These are phyloP conservation scores for Aspergillus aculeatus DNA, from an alignment of 2,329 filamentous ascomycete genomes.

Conservation along the genomic window DNA sequence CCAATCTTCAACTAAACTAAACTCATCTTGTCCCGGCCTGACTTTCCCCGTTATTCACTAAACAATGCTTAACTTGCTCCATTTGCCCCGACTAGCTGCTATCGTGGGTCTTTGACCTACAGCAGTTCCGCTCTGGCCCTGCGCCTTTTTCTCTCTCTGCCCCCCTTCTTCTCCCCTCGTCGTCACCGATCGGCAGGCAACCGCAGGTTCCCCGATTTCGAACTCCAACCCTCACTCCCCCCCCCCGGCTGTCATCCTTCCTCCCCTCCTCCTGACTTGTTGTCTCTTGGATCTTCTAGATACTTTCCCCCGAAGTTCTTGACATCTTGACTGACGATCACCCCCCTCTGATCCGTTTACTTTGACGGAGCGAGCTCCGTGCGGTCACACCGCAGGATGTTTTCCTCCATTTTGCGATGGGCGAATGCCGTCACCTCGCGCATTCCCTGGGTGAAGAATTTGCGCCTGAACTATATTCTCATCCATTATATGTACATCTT, in stretches of 20 bases:
- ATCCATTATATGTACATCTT: conserved; percentile 73
- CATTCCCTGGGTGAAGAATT: conserved; percentile 37
- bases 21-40: not conserved
- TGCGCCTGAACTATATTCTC: conserved; percentile 47
- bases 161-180: not conserved
- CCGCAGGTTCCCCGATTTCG: not conserved
- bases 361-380: not conserved
- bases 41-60: not conserved
- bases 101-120: conserved; percentile 7
- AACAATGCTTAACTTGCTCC: conserved; percentile 1
- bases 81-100: not conserved
- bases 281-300: not conserved
- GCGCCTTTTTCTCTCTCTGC: not conserved
- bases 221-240: not conserved
- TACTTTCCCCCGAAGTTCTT: not conserved
- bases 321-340: not conserved
- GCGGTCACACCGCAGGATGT: conserved; percentile 28
- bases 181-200: conserved; percentile 3
- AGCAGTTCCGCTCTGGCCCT: not conserved
- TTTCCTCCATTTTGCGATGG: conserved; percentile 25
- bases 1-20: not conserved
- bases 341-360: not conserved
- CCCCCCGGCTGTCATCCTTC: not conserved
- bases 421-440: conserved; percentile 29
- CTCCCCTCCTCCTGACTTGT: not conserved